phyloP scores from a whole-genome alignment of 305 asterid species.

The Rubia balearica region DNA sequence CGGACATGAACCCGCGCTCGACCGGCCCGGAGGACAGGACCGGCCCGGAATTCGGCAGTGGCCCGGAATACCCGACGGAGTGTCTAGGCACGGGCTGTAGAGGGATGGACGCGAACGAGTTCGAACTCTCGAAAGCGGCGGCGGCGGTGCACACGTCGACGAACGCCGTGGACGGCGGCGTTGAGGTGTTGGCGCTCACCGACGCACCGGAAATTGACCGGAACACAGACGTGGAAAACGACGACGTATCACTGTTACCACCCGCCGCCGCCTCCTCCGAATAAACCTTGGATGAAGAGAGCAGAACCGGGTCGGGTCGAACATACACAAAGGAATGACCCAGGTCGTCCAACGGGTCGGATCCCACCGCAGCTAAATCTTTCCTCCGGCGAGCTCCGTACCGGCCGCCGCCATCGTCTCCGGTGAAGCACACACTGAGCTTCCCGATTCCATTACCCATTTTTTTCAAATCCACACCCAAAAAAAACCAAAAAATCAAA shows the following conservation, averaged over 20 bases:
- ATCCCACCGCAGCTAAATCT: constrained; percentile 36
- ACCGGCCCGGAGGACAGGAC: constrained; percentile 46
- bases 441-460: constrained; percentile 98
- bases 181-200: constrained; percentile 87
- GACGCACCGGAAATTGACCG: constrained; percentile 75
- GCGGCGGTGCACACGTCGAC: constrained; percentile 65
- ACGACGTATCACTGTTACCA: not conserved
- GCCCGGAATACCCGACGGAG: constrained; percentile 50
- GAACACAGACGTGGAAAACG: constrained; percentile 36
- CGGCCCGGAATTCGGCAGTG: constrained; percentile 36
- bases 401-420: constrained; percentile 35
- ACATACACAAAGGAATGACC: constrained; percentile 93
- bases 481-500: not conserved
- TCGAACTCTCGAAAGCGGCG: constrained; percentile 82
- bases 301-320: constrained; percentile 51
- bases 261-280: constrained; percentile 20
- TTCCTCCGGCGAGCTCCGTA: constrained; percentile 35
- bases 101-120: constrained; percentile 73
- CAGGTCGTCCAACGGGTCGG: constrained; percentile 83
- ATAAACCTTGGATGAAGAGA: constrained; percentile 57
- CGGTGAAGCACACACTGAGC: constrained; percentile 73
- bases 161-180: constrained; percentile 78
- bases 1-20: constrained; percentile 75
- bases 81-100: constrained; percentile 76
- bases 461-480: not conserved